Percentiles rank a stretch among this genome's conserved stretches.
Evolutionary conservation across 345 rosid genomes (phyloP).

Genomic region (Noccaea caerulescens): DNA sequence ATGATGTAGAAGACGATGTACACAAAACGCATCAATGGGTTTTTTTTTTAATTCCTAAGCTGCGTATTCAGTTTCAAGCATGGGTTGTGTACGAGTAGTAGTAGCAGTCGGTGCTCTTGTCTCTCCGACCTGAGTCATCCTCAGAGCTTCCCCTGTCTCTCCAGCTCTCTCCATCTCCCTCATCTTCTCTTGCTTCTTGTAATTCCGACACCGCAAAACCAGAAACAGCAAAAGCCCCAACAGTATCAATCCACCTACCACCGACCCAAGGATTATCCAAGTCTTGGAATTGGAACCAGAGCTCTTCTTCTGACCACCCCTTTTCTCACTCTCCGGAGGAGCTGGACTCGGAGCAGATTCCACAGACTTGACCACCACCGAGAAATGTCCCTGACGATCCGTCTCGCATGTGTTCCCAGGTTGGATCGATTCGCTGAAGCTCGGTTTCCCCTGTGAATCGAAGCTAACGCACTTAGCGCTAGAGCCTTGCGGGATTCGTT

Average conservation of each 20-base stretch:
- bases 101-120: conserved; percentile 85
- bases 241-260: conserved; percentile 67
- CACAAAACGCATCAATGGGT: conserved; percentile 27
- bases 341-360: conserved; percentile 56
- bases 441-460: conserved; percentile 60
- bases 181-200: conserved; percentile 66
- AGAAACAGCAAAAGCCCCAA: conserved; percentile 55
- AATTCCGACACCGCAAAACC: conserved; percentile 57
- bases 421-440: conserved; percentile 55
- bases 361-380: conserved; percentile 69
- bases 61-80: conserved; percentile 85
- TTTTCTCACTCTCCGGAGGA: conserved; percentile 38
- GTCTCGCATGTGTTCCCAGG: conserved; percentile 64
- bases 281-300: conserved; percentile 43
- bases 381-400: conserved; percentile 76
- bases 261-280: conserved; percentile 84
- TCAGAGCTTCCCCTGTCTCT: conserved; percentile 83
- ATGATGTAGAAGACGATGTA: conserved; percentile 15
- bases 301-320: conserved; percentile 31
- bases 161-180: conserved; percentile 94
- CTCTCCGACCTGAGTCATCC: conserved; percentile 77
- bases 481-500: conserved; percentile 58
- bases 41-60: conserved; percentile 37
- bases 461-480: conserved; percentile 71
- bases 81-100: conserved; percentile 86